These are phyloP conservation scores for Cymbidium sinense DNA, from an alignment of 106 monocot species.

Conservation along the genomic window DNA sequence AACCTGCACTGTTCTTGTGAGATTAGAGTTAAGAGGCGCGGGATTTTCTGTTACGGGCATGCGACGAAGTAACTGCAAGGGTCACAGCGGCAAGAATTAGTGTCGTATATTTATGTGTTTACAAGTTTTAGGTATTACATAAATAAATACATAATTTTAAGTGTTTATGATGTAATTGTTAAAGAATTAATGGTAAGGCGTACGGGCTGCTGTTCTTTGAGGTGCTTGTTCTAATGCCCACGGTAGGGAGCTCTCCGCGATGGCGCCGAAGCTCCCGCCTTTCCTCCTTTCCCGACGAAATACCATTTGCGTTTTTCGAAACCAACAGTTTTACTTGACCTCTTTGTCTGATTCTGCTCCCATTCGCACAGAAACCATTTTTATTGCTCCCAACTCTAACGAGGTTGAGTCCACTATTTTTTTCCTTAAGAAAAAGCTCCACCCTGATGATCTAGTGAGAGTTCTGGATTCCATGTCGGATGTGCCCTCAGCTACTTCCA, in stretches of 20 bases:
- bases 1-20: too few species aligned
- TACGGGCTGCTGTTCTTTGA: neutral
- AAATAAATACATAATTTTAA: too few species aligned
- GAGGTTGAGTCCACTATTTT: slow-evolving; percentile 11
- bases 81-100: too few species aligned
- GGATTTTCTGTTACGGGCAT: too few species aligned
- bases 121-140: too few species aligned
- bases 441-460: slow-evolving; percentile 12
- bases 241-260: neutral
- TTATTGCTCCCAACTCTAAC: slow-evolving; percentile 1
- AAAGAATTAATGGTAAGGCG: too few species aligned
- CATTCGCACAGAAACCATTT: neutral
- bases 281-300: slow-evolving; percentile 4
- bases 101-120: too few species aligned
- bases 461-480: slow-evolving; percentile 26
- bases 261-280: slow-evolving; percentile 2
- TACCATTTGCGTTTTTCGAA: neutral
- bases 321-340: neutral
- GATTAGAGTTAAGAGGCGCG: too few species aligned
- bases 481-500: slow-evolving; percentile 7
- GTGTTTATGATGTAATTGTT: too few species aligned
- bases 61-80: too few species aligned
- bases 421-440: slow-evolving; percentile 26
- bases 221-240: neutral
- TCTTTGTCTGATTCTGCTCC: neutral